Evolutionary conservation across 371 early-diverging fungal species (phyloP), one percentile per base, ranked within the genome.

Genomic region (Mortierella sp.): DNA sequence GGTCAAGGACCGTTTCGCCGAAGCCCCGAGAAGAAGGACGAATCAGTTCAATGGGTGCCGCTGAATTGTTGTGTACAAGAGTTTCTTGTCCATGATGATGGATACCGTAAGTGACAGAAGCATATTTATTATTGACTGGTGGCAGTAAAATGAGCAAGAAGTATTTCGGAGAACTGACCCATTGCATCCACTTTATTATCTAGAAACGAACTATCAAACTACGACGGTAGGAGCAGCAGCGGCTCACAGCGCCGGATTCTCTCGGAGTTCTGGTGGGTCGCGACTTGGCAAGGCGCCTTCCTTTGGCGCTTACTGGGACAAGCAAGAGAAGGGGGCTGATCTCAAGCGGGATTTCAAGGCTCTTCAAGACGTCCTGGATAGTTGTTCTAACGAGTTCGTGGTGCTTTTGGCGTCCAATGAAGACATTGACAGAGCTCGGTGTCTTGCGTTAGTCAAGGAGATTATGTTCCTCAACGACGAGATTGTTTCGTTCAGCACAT

Each of bases 21-120:
- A 22, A 85, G 85, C 24, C 74, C 80, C 13, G 85, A 85, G 64
- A 85, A 85, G 65, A 80, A 80, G 53, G 79, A 85, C 14, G 85
- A 80, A 41, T 68, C 80, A 0, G 65, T 80, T n/a, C 85, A 85
- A 13, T 85, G 85, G 85, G 67, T 80, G 19, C 85, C 85, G 0
- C 16, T 85, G 39, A 85, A 85, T 52, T 85, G 85, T n/a, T 85
- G 85, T 19, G 58, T 85, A 0, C 85, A 85, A 50, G 80, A 85
- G 11, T 65, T 85, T 34, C 70, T 83, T 29, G 84, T 83, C 19
- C 58, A 79, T 45, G 76, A 73, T 40, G 84, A 78, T 11, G 79
- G 76, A 39, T 52, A 68, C 37, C 79, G 84, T 83, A 73, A 66
- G 79, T 74, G n/a, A n/a, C n/a, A 11, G 8, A 13, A 13, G 16